phyloP scores from a whole-genome alignment of 176 grass and related monocot genomes.

The Puya raimondii region DNA sequence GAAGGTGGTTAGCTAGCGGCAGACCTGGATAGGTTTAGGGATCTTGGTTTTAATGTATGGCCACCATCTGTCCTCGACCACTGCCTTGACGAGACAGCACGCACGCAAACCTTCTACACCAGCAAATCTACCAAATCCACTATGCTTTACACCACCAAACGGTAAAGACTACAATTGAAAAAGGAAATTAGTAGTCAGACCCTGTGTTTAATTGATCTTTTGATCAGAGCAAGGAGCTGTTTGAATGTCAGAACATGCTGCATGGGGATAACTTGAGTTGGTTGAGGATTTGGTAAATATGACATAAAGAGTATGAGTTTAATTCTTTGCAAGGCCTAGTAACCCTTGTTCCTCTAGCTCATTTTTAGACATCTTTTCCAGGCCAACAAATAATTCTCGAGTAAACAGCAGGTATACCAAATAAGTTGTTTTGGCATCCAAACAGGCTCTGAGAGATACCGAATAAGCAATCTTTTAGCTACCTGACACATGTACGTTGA shows the following conservation, averaged over 20 bases:
- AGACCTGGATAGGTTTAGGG: conserved; percentile 93
- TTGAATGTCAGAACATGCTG: too few species aligned
- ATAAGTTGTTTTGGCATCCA: too few species aligned
- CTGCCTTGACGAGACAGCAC: conserved; percentile 90
- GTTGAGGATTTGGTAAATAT: too few species aligned
- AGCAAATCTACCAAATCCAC: conserved; percentile 92
- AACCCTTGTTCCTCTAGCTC: too few species aligned
- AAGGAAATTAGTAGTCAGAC: neutral
- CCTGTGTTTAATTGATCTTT: neutral
- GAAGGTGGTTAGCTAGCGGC: neutral
- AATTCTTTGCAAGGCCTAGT: too few species aligned
- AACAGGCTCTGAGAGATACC: too few species aligned
- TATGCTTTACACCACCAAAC: conserved; percentile 94
- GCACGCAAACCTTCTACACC: conserved; percentile 90
- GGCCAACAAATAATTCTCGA: too few species aligned
- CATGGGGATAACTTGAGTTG: too few species aligned
- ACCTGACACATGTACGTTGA: conserved; percentile 99
- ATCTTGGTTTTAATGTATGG: conserved; percentile 86
- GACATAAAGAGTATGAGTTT: too few species aligned
- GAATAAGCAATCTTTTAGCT: conserved; percentile 1
- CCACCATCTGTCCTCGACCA: conserved; percentile 95
- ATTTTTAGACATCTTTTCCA: too few species aligned
- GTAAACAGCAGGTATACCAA: too few species aligned
- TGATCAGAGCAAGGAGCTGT: neutral
- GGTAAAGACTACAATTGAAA: conserved; percentile 62